These are phyloP conservation scores for Kwoniella sp. DNA, from an alignment of 768 basidiomycete species.

Conservation along the genomic window DNA sequence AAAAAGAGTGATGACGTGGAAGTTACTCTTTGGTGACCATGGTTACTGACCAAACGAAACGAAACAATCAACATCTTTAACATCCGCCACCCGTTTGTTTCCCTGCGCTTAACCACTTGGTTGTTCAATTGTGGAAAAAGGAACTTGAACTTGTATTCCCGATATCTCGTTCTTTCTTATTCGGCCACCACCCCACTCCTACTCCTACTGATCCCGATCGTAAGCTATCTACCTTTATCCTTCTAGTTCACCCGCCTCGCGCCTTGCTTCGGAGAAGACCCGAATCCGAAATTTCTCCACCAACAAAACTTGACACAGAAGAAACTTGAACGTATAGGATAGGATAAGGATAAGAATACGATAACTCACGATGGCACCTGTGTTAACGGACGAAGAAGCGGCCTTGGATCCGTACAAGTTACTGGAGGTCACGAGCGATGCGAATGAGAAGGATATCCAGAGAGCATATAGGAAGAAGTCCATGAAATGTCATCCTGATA, in stretches of 20 bases:
- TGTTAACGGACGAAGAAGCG: constrained; percentile 50
- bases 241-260: no score
- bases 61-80: no score
- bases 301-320: no score
- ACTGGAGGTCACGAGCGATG: constrained; percentile 32
- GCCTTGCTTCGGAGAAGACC: no score
- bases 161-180: background rate
- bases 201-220: no score
- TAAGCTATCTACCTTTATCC: no score
- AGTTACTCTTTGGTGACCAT: background rate
- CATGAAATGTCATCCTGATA: constrained; percentile 54
- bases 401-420: constrained; percentile 47
- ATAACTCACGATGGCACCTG: constrained; percentile 42
- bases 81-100: background rate
- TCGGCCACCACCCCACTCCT: no score
- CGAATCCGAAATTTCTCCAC: no score
- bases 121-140: background rate
- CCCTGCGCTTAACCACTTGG: background rate
- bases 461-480: constrained; percentile 45
- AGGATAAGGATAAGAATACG: no score
- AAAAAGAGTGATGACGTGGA: constrained; percentile 1
- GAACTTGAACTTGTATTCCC: no score
- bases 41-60: no score
- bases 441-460: constrained; percentile 49
- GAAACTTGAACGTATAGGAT: background rate